Evolutionary conservation across 129 eudicot genomes (phyloP).

Genomic region (Flaveria robusta): DNA sequence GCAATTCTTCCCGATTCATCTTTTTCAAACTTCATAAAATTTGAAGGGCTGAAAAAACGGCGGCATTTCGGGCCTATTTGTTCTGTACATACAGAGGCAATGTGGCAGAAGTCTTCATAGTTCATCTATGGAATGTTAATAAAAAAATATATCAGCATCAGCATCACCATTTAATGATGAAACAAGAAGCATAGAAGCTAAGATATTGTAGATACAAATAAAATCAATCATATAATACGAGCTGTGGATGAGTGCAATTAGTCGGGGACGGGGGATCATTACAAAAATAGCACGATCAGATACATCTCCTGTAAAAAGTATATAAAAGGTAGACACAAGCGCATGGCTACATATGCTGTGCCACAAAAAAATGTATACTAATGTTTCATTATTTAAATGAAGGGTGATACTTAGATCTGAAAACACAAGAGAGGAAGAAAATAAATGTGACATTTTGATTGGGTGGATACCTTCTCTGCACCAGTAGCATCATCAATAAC

Average conservation of each 20-base stretch:
- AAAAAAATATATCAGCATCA: conserved; percentile 26
- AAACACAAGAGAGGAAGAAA: neutral
- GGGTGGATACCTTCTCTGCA: conserved; percentile 80
- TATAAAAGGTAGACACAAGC: neutral
- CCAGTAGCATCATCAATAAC: conserved; percentile 99
- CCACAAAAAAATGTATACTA: neutral
- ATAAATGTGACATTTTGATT: neutral
- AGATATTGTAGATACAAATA: neutral
- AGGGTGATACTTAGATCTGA: conserved; percentile 13
- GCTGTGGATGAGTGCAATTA: neutral
- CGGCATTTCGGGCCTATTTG: conserved; percentile 98
- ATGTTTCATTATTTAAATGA: conserved; percentile 12
- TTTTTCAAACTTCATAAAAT: conserved; percentile 98
- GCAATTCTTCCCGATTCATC: conserved; percentile 98
- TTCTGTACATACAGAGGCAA: conserved; percentile 97
- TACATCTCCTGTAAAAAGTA: neutral
- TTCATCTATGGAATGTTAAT: conserved; percentile 64
- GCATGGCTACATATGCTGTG: neutral
- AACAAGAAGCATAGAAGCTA: conserved; percentile 15
- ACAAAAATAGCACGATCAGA: neutral
- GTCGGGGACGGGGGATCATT: neutral
- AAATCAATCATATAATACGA: neutral
- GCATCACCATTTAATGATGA: conserved; percentile 17
- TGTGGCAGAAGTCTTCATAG: conserved; percentile 99
- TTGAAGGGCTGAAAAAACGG: conserved; percentile 97